Percentiles rank a stretch among this genome's conserved stretches.
These are phyloP conservation scores for Diphasiastrum complanatum DNA, from an alignment of 83 land plant genomes.

Conservation along the genomic window DNA sequence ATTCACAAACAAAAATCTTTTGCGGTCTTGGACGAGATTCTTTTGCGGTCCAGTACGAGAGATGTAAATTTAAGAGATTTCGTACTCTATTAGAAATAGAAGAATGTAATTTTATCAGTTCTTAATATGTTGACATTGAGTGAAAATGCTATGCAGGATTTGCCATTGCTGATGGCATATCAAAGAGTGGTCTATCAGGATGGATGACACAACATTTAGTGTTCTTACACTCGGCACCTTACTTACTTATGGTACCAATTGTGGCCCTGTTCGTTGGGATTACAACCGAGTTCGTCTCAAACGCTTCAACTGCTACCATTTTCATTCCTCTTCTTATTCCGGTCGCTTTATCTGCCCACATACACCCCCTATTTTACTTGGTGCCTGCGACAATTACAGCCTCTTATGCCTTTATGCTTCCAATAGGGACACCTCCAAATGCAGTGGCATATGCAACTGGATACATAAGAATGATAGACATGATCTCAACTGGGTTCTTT, in stretches of 20 bases:
- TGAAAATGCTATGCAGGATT: slow-evolving; percentile 18
- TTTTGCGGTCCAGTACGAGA: no score
- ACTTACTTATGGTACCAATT: slow-evolving; percentile 40
- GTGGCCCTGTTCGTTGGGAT: slow-evolving; percentile 37
- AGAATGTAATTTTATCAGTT: no score
- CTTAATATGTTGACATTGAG: neutral
- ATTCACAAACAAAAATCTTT: no score
- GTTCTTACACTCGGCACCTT: slow-evolving; percentile 41
- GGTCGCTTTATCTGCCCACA: slow-evolving; percentile 36
- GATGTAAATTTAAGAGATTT: no score
- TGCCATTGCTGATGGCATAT: slow-evolving; percentile 59
- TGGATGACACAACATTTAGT: slow-evolving; percentile 32
- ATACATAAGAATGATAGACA: slow-evolving; percentile 41
- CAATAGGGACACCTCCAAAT: slow-evolving; percentile 61
- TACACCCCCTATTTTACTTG: slow-evolving; percentile 55
- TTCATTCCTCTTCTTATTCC: slow-evolving; percentile 46
- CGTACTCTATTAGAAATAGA: no score
- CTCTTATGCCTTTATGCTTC: slow-evolving; percentile 51
- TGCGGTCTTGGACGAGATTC: no score
- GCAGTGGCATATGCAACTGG: slow-evolving; percentile 54
- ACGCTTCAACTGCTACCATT: slow-evolving; percentile 55
- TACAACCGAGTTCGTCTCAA: slow-evolving; percentile 60
- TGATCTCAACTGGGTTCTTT: slow-evolving; percentile 45
- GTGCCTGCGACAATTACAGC: slow-evolving; percentile 61
- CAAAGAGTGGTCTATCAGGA: slow-evolving; percentile 52